Evolutionary conservation across 768 basidiomycete species (phyloP), one percentile per base, ranked within the genome.

Genomic region (Lyophyllum shimeji): DNA sequence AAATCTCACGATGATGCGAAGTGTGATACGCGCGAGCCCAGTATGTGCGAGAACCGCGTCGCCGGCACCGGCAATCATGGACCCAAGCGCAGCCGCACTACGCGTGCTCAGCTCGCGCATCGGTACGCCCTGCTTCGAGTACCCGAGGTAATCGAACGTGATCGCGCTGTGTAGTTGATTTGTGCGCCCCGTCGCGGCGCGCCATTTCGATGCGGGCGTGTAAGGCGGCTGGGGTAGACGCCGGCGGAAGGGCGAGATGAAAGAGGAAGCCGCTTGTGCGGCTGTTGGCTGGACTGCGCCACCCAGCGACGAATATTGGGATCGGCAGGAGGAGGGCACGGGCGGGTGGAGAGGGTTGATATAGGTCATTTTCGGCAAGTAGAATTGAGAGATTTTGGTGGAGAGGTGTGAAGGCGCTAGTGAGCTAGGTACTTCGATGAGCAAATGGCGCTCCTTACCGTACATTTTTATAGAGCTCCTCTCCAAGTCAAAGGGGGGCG

Each of bases 271-370:
- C 15, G 42, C 43, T 24, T 13, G 53, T 1, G 48, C 43, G 46
- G 57, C 33, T 5, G 18, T 33, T 1, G 52, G 11, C 24, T 64
- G 46, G 54, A 71, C 46, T 12, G 71, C 71, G 4, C 61, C 61
- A 3, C 52, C 59, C 49, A 76, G 61, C 58, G 66, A 40, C 56
- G 66, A 58, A 51, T 70, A 76, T 53, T 55, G 61, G 47, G 58
- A 73, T 23, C 57, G 56, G 25, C 70, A 64, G 40, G 34, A 63
- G 53, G 55, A 60, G 56, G 44, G 63, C 20, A 77, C 63, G 18
- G 76, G 74, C 29, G 74, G 59, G 55, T 81, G 80, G 44, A 81
- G 72, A 50, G 79, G 74, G 39, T 77, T 81, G 29, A 67, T 47
- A 63, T 77, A 77, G 52, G 76, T 61, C 77, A 78, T 78, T 54